These are phyloP conservation scores for Chernovozyma sophiae-reginae DNA, from an alignment of 1,139 yeast genomes.

Conservation along the genomic window DNA sequence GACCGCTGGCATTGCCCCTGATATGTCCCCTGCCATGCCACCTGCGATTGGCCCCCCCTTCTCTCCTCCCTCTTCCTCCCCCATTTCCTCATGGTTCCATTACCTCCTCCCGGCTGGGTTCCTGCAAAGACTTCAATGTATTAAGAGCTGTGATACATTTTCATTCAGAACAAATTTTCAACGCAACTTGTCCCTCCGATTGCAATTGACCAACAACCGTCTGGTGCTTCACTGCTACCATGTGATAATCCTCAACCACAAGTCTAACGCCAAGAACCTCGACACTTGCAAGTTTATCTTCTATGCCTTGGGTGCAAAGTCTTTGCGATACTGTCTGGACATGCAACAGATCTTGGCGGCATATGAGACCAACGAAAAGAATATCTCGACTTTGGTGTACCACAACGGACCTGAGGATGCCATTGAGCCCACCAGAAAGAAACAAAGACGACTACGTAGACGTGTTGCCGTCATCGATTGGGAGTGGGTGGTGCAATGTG, in stretches of 20 bases:
- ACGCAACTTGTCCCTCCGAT: constrained; percentile 17
- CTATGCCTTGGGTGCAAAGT: constrained; percentile 42
- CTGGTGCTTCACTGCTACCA: constrained; percentile 25
- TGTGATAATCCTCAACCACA: constrained; percentile 28
- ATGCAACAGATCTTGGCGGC: constrained; percentile 3
- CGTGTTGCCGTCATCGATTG: constrained; percentile 41
- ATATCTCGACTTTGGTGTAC: constrained; percentile 18
- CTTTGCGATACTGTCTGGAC: constrained; percentile 12
- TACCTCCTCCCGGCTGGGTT: constrained; percentile 75
- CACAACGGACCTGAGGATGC: constrained; percentile 16
- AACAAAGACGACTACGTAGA: constrained; percentile 1
- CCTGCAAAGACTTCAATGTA: constrained; percentile 31
- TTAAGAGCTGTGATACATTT: constrained; percentile 40
- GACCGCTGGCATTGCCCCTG: no score
- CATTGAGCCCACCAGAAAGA: constrained; percentile 2
- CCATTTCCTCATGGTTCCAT: constrained; percentile 39
- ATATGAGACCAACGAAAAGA: background rate
- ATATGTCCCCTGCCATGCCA: no score
- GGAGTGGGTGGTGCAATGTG: constrained; percentile 77
- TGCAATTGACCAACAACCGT: constrained; percentile 38
- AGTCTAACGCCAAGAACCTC: constrained; percentile 22
- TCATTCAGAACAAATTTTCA: constrained; percentile 32
- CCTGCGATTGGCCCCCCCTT: background rate
- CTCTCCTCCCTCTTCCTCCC: constrained; percentile 2
- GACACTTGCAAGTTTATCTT: constrained; percentile 43